A percentile compares a stretch with the other conserved stretches of the same genome.
phyloP scores from a whole-genome alignment of 2,329 filamentous ascomycete genomes.

The Decorospora gaudefroyi region DNA sequence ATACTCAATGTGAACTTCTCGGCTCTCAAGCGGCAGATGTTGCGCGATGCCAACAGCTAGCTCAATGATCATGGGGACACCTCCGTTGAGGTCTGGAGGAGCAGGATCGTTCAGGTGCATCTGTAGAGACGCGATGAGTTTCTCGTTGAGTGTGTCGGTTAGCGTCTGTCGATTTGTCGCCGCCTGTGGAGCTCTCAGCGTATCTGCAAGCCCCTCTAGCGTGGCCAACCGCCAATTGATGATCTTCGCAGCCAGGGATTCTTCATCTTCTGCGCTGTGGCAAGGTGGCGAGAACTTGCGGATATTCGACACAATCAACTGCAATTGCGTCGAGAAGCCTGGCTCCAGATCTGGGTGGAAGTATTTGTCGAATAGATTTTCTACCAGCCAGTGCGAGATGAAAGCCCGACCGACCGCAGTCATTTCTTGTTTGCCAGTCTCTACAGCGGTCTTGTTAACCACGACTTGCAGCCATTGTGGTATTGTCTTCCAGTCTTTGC shows the following conservation, averaged over 20 bases:
- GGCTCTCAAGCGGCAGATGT: constrained; percentile 86
- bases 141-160: constrained; percentile 63
- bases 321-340: constrained; percentile 75
- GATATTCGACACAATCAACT: constrained; percentile 85
- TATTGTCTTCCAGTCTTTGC: constrained; percentile 86
- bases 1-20: constrained; percentile 87
- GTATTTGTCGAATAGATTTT: constrained; percentile 86
- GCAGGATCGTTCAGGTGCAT: constrained; percentile 76
- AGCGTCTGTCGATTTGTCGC: constrained; percentile 67
- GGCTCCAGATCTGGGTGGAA: constrained; percentile 89
- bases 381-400: constrained; percentile 86
- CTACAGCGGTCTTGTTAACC: constrained; percentile 82
- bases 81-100: constrained; percentile 80
- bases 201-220: constrained; percentile 80
- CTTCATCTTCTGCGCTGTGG: constrained; percentile 82
- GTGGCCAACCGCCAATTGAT: constrained; percentile 93
- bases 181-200: constrained; percentile 68
- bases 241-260: constrained; percentile 83
- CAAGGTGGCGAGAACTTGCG: constrained; percentile 74
- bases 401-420: constrained; percentile 88
- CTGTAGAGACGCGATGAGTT: constrained; percentile 71
- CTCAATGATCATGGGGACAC: constrained; percentile 90
- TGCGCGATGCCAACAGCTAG: constrained; percentile 82
- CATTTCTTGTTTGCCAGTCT: constrained; percentile 95
- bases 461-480: constrained; percentile 78